Evolutionary conservation across 2,329 filamentous ascomycete species (phyloP).

Genomic region (Sclerotiophoma versabilis): DNA sequence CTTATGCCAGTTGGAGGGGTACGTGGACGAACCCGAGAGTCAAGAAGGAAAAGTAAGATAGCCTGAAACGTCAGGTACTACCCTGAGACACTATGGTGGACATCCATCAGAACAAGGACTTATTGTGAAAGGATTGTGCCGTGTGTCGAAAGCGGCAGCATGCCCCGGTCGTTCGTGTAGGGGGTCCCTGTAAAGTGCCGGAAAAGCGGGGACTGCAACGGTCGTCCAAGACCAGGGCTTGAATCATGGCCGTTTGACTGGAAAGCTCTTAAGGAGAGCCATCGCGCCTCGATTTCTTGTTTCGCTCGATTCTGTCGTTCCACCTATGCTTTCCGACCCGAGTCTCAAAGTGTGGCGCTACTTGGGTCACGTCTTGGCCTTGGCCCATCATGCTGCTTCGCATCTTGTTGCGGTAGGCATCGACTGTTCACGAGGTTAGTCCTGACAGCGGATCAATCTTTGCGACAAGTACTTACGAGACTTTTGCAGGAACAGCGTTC

Average conservation of each 20-base stretch:
- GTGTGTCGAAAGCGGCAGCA: constrained; percentile 35
- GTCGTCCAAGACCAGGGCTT: constrained; percentile 36
- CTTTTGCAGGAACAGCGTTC: constrained; percentile 87
- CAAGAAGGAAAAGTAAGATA: constrained; percentile 8
- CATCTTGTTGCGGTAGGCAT: constrained; percentile 93
- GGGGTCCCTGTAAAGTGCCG: constrained; percentile 44
- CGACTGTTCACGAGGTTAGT: constrained; percentile 66
- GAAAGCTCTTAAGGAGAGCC: constrained; percentile 47
- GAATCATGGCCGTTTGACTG: constrained; percentile 23
- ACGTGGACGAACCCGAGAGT: constrained; percentile 1
- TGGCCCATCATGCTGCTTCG: constrained; percentile 79
- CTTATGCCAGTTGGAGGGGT: constrained; percentile 8
- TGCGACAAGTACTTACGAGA: constrained; percentile 73
- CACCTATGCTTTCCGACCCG: constrained; percentile 78
- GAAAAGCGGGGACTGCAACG: constrained; percentile 42
- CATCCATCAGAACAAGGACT: constrained; percentile 30
- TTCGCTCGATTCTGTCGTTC: constrained; percentile 56
- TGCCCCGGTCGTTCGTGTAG: constrained; percentile 42
- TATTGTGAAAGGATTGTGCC: constrained; percentile 31
- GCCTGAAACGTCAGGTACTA: constrained; percentile 35
- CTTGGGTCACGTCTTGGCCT: constrained; percentile 75
- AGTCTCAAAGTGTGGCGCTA: constrained; percentile 88
- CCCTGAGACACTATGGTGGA: constrained; percentile 8
- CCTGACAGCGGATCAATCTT: neutral
- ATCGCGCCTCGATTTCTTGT: constrained; percentile 50